Base-by-base conservation (phyloP, 1,139 yeast species). In the Eremothecium coryli region DNA sequence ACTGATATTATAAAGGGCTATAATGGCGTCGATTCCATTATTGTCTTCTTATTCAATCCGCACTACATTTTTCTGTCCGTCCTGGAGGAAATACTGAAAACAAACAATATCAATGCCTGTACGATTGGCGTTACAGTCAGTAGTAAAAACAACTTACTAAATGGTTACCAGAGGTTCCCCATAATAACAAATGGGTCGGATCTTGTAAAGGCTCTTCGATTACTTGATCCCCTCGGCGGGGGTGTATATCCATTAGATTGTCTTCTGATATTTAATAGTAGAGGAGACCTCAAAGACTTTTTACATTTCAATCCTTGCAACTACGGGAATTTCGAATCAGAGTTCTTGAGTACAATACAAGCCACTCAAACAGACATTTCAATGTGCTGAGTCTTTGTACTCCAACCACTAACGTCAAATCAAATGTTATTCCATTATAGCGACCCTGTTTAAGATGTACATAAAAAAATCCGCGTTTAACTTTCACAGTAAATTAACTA, bases 141-240 rank as follows among this genome's bases (percentile, higher is more conserved):
- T 7, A 7, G 26, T 9, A 9, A 6, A 5, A 30, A 25, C 2
- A 26, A 16, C 16, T 10, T 28, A 13, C 13, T 29, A 5, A 29
- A 36, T 13, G 16, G 28, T 1, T 22, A 31, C 2, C n/a, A n/a
- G n/a, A n/a, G n/a, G n/a, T 18, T 49, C 3, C 21, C 37, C 1
- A 31, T 49, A 1, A 17, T 52, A 12, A 31, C 48, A 1, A 37
- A 44, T 23, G 43, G 49, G 5, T 21, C 39, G 0, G 26, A 31
- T 6, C 34, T 47, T 1, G 44, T 66, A 8, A 45, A 63, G 5
- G 43, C 46, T 4, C 53, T 62, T 18, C 45, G 54, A 18, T 51
- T 65, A 1, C 37, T 61, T 29, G 70, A 68, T 39, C 73, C 73
- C 1, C 39, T 67, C 13, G 73, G 73, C 3, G 73, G 72, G 5